These are phyloP conservation scores for Salix brachista DNA, from an alignment of 345 rosid species.

Conservation along the genomic window DNA sequence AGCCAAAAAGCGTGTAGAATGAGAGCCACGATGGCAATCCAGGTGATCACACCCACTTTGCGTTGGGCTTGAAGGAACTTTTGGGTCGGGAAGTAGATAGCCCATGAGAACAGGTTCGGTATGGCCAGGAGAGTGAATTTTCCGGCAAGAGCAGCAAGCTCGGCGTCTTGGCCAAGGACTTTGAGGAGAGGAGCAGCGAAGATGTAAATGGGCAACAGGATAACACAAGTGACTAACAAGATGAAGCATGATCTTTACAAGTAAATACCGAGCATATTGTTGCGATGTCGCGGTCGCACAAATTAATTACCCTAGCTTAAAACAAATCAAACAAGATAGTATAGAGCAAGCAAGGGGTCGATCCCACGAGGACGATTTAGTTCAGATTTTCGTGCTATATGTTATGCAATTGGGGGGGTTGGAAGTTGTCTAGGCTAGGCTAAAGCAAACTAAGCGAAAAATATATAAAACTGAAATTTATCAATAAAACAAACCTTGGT, in stretches of 20 bases:
- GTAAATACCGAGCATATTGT: conserved; percentile 77
- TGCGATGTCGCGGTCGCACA: too few relatives aligned
- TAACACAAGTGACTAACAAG: conserved; percentile 33
- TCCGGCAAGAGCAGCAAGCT: conserved; percentile 55
- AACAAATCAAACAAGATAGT: too few relatives aligned
- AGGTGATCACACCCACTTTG: conserved; percentile 53
- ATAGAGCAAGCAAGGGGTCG: too few relatives aligned
- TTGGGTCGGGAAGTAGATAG: conserved; percentile 55
- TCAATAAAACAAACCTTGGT: too few relatives aligned
- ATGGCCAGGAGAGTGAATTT: conserved; percentile 43
- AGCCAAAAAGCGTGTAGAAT: conserved; percentile 38
- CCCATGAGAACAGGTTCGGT: conserved; percentile 1
- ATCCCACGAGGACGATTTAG: too few relatives aligned
- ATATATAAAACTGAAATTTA: too few relatives aligned
- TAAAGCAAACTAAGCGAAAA: too few relatives aligned
- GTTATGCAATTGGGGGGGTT: too few relatives aligned
- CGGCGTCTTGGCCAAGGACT: conserved; percentile 51
- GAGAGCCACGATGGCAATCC: conserved; percentile 50
- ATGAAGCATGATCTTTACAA: conserved; percentile 84
- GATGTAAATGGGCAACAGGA: conserved; percentile 54
- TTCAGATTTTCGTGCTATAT: too few relatives aligned
- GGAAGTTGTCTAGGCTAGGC: too few relatives aligned
- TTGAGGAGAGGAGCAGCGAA: conserved; percentile 62
- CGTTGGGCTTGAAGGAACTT: conserved; percentile 85
- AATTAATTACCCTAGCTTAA: too few relatives aligned